Conservation (phyloP, 495 filamentous ascomycete genomes). For the Aspergillus nanangensis region DNA sequence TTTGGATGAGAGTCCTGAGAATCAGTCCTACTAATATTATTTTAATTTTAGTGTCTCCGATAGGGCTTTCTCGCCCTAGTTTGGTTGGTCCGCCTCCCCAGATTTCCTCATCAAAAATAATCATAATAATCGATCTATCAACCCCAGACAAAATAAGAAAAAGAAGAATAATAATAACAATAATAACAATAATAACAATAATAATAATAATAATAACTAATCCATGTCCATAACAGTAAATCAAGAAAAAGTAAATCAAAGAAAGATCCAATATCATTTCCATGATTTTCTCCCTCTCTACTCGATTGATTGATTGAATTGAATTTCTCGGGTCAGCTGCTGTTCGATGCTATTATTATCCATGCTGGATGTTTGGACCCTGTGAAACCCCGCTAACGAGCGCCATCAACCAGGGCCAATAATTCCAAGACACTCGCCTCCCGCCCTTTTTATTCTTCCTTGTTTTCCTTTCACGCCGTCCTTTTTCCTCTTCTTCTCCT, state of each 20-base stretch:
- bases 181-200: not conserved
- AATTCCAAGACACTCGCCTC: not conserved
- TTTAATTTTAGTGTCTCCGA: no score
- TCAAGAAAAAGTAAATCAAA: not conserved
- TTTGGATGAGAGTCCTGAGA: no score
- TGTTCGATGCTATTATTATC: not conserved
- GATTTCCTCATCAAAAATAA: no score
- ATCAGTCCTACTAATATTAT: no score
- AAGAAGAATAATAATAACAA: not conserved
- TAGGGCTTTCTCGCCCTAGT: no score
- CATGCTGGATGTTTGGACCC: no score
- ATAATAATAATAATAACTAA: not conserved
- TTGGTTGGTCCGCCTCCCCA: no score
- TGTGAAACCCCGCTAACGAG: constrained; percentile 11
- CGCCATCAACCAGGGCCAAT: not conserved
- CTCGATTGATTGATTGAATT: no score
- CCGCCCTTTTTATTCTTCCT: not conserved
- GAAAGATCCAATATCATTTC: no score
- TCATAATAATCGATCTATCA: no score
- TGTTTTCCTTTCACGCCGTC: constrained; percentile 1
- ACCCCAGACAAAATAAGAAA: not conserved
- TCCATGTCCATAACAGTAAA: not conserved
- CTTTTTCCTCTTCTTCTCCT: constrained; percentile 8
- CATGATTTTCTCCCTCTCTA: no score
- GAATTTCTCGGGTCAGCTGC: no score